A percentile compares a stretch with the other conserved stretches of the same genome.
Evolutionary conservation across 208 protist species (phyloP).

Genomic region (Trypanosoma platydactyli): DNA sequence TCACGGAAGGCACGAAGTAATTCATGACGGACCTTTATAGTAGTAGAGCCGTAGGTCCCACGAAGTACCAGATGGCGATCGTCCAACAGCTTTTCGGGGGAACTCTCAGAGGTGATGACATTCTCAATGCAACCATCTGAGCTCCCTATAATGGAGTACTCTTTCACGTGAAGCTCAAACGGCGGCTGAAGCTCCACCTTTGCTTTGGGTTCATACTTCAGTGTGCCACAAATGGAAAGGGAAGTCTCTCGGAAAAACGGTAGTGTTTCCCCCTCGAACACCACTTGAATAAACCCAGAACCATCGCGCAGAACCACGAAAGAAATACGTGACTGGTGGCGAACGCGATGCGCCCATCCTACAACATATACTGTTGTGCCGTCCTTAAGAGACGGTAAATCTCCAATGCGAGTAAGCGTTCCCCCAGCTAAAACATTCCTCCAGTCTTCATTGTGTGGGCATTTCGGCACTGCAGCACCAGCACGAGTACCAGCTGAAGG

Average conservation of each 20-base stretch:
- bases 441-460: constrained; percentile 59
- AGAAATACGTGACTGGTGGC: constrained; percentile 93
- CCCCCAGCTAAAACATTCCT: constrained; percentile 42
- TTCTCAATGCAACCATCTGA: constrained; percentile 88
- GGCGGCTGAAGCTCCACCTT: constrained; percentile 71
- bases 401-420: constrained; percentile 44
- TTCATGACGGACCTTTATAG: constrained; percentile 91
- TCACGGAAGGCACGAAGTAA: constrained; percentile 94
- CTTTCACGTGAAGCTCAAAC: constrained; percentile 85
- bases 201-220: constrained; percentile 84
- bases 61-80: constrained; percentile 96
- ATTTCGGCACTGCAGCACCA: constrained; percentile 21
- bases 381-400: constrained; percentile 47
- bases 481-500: neutral
- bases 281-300: constrained; percentile 94
- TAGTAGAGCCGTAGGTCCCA: constrained; percentile 84
- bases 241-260: constrained; percentile 88
- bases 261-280: constrained; percentile 86
- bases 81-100: constrained; percentile 91
- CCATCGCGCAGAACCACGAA: constrained; percentile 98
- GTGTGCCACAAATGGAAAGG: constrained; percentile 73
- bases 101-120: constrained; percentile 91
- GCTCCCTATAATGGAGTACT: constrained; percentile 85
- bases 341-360: constrained; percentile 96
- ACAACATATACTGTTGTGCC: constrained; percentile 77